Base-by-base conservation (phyloP, 345 rosid genomes). In the Moricandia moricandioides region DNA sequence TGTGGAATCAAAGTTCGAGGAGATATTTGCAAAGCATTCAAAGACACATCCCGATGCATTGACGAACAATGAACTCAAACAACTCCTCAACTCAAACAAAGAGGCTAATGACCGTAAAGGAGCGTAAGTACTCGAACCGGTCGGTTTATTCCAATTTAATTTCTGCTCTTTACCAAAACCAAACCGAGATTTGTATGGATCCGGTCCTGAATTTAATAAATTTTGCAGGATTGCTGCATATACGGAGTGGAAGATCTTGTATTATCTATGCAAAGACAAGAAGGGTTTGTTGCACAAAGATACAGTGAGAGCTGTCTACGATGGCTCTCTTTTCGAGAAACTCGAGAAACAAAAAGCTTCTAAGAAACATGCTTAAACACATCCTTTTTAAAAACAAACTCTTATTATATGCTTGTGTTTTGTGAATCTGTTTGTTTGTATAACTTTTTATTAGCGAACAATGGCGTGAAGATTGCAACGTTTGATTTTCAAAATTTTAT, bases 181-280 rank as follows among this genome's bases (percentile, higher is more conserved):
- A 1, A 14, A 51, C 52, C 51, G n/a, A 4, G 7, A 2, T 40
- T 56, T 1, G 26, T 33, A 26, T 13, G 16, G 24, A 47, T 13
- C 6, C 18, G n/a, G 4, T 21, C 21, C 7, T 62, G 30, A 35
- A 60, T 11, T 34, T 62, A 10, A 39, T 12, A 33, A 1, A 21
- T 21, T 24, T 47, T 51, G 47, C 83, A 91, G 98, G 93, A 0
- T 88, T 39, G 91, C 79, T 4, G 65, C 76, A 55, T 91, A 26
- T 37, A 7, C 87, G n/a, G 98, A 94, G 81, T 94, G 97, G 98
- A 89, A 83, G 78, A 18, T 81, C 4, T 62, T 91, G 8, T 78
- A 85, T 62, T 0, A 0, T 10, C 82, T 94, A 0, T 85, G 96
- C 77, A 89, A 89, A 85, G 95, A 91, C 83, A 76, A 85, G 68